These are phyloP conservation scores for Melampsora larici-populina DNA, from an alignment of 1,284 basidiomycete species.

Conservation along the genomic window DNA sequence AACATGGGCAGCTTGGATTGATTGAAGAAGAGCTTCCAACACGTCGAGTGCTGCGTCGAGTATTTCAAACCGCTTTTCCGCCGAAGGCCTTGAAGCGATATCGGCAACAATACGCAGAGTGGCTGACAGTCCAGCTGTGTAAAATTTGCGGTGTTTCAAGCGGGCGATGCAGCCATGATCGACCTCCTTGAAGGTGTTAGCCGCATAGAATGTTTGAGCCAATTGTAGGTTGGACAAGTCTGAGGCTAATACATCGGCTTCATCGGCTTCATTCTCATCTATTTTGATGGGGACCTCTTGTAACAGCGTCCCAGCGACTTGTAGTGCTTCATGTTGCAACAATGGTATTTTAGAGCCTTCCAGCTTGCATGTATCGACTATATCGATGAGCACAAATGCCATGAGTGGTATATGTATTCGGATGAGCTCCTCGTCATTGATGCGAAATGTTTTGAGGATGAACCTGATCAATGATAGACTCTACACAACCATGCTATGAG, in stretches of 20 bases:
- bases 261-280: neutral
- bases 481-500: constrained; percentile 58
- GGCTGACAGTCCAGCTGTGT: constrained; percentile 22
- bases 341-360: constrained; percentile 47
- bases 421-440: constrained; percentile 76
- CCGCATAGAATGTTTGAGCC: constrained; percentile 30
- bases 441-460: constrained; percentile 66
- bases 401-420: constrained; percentile 74
- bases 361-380: constrained; percentile 59
- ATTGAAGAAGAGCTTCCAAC: constrained; percentile 25
- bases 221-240: constrained; percentile 13
- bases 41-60: constrained; percentile 24
- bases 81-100: constrained; percentile 1
- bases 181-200: constrained; percentile 28
- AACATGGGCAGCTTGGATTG: neutral
- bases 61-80: constrained; percentile 1
- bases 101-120: constrained; percentile 15
- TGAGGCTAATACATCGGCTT: neutral
- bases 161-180: constrained; percentile 5
- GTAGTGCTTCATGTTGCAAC: constrained; percentile 9
- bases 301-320: constrained; percentile 24
- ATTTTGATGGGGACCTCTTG: constrained; percentile 22
- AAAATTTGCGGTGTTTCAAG: constrained; percentile 17
- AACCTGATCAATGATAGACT: constrained; percentile 59
- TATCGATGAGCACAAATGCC: constrained; percentile 65